A percentile compares a stretch with the other conserved stretches of the same genome.
phyloP scores from a whole-genome alignment of 2,329 filamentous ascomycete species.

The Neofusicoccum kwambonambiense region DNA sequence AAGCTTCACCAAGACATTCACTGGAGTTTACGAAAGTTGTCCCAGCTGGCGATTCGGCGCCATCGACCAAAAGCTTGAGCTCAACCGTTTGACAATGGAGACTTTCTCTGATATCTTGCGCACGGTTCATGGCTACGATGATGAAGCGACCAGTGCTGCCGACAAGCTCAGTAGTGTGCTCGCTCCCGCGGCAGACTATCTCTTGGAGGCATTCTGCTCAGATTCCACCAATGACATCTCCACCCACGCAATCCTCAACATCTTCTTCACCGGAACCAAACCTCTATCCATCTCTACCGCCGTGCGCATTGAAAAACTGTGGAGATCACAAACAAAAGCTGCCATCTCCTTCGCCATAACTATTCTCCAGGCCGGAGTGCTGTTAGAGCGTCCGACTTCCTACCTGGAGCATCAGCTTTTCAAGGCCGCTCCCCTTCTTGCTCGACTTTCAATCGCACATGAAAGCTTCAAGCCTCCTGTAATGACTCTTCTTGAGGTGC shows the following conservation, averaged over 20 bases:
- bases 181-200: constrained; percentile 69
- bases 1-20: constrained; percentile 70
- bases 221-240: constrained; percentile 67
- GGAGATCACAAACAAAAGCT: constrained; percentile 62
- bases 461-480: constrained; percentile 65
- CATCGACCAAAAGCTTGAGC: constrained; percentile 64
- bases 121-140: constrained; percentile 73
- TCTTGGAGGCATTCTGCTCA: constrained; percentile 75
- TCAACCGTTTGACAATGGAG: constrained; percentile 66
- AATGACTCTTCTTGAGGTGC: constrained; percentile 67
- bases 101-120: constrained; percentile 70
- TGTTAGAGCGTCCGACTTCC: constrained; percentile 61
- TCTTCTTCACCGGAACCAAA: constrained; percentile 58
- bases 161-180: constrained; percentile 62
- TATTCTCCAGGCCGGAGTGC: constrained; percentile 67
- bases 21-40: constrained; percentile 84
- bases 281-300: constrained; percentile 46
- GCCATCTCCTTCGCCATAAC: constrained; percentile 66
- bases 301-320: constrained; percentile 33
- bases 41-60: constrained; percentile 79
- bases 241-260: constrained; percentile 73
- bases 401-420: constrained; percentile 77
- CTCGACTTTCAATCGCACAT: constrained; percentile 71
- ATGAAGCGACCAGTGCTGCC: constrained; percentile 47
- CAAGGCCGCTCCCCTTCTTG: constrained; percentile 73